phyloP scores from a whole-genome alignment of 1,284 basidiomycete species.

The Apiotrichum montevideense region DNA sequence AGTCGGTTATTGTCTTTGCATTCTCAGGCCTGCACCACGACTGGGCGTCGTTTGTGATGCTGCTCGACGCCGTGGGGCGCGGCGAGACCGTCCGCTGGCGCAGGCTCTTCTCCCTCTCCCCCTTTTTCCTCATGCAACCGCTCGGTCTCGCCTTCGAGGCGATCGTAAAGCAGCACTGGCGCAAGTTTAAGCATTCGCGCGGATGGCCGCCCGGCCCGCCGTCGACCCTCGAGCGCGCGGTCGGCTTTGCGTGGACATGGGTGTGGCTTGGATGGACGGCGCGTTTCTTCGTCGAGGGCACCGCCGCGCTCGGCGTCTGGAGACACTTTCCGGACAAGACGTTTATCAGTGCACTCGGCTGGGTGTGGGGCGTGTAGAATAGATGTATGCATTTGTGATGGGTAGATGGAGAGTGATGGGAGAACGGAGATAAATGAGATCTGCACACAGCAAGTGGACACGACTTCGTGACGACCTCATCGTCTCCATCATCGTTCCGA shows the following conservation, averaged over 20 bases:
- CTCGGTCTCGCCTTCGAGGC: constrained; percentile 34
- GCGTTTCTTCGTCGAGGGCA: constrained; percentile 31
- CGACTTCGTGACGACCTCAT: too few relatives aligned
- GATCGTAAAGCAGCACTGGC: constrained; percentile 24
- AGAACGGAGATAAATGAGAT: neutral
- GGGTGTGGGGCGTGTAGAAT: constrained; percentile 4
- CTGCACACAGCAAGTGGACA: neutral
- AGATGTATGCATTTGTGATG: neutral
- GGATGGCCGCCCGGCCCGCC: neutral
- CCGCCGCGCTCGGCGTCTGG: constrained; percentile 25
- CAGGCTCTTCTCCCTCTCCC: constrained; percentile 23
- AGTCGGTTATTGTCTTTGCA: constrained; percentile 35
- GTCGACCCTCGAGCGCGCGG: constrained; percentile 18
- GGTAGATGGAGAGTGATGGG: too few relatives aligned
- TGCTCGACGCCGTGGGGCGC: constrained; percentile 16
- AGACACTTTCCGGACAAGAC: constrained; percentile 4
- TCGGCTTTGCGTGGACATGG: constrained; percentile 40
- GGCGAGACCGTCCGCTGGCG: constrained; percentile 4
- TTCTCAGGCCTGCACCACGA: constrained; percentile 40
- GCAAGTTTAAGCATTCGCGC: constrained; percentile 9
- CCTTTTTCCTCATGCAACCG: constrained; percentile 40
- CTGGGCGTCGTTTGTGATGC: constrained; percentile 21
- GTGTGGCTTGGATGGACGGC: constrained; percentile 39
- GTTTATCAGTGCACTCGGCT: constrained; percentile 1
- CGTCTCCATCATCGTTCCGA: too few relatives aligned